Base-by-base conservation (phyloP, 345 rosid genomes). In the Bruguiera gymnorhiza region DNA sequence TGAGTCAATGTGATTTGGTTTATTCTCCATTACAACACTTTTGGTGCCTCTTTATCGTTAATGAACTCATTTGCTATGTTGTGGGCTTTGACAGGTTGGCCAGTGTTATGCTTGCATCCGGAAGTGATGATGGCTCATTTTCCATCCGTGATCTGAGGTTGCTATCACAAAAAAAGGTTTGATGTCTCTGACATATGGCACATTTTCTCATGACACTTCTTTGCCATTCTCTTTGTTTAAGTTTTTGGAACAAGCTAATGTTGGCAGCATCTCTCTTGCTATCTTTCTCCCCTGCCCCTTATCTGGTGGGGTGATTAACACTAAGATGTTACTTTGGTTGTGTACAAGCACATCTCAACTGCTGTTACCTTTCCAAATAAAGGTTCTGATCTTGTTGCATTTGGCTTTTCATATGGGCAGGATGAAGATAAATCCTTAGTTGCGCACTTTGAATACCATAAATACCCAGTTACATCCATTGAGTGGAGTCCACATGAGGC, bases 401-500 rank as follows among this genome's bases (percentile, higher is more conserved):
- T 6, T 60, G 39, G 11, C 61, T 27, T 72, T 69, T 48, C 60
- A 13, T 37, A 10, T 61, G 21, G 30, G 57, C 79, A 91, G 98
- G 87, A 81, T 20, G 97, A 85, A 59, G 92, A 84, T 82, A 83
- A 65, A 60, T 73, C 92, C 20, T 86, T 87, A 13, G 89, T 95
- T 37, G 98, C 98, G n/a, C 99, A 87, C 75, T 92, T 95, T 61
- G 85, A 86, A 60, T 90, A 95, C 55, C 98, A 95, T 77, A 95
- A 90, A 69, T 83, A 75, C 70, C 97, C 97, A 0, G 77, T 95
- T 52, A 95, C 99, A n/a, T 95, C 98, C 16, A 90, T 95, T 7
- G 94, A 95, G 70, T 92, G 99, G 99, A 88, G 97, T 62, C 91
- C 91, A 16, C 91, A 88, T 59, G 99, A 95, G 80, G 83, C 91